Evolutionary conservation across 225 moss, liverwort and hornwort species (phyloP).

Genomic region (Pseudisothecium myosuroides): DNA sequence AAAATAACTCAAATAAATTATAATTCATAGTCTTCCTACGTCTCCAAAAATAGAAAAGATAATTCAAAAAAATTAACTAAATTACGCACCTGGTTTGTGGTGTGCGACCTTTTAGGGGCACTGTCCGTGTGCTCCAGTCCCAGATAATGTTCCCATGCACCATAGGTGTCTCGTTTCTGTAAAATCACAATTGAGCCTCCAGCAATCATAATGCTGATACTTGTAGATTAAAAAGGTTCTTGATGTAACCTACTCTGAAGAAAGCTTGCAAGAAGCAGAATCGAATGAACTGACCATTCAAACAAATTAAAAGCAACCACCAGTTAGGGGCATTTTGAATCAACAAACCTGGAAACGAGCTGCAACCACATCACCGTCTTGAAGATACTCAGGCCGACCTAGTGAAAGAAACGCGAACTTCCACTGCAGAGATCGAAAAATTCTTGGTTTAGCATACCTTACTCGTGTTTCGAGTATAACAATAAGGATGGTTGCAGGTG

Average conservation of each 20-base stretch:
- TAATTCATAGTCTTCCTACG: not conserved
- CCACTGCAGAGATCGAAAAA: constrained; percentile 53
- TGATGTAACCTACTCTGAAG: not conserved
- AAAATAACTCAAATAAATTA: not conserved
- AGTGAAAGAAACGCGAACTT: constrained; percentile 96
- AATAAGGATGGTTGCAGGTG: not conserved
- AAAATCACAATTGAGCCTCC: not conserved
- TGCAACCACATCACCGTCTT: constrained; percentile 87
- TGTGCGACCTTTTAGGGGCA: constrained; percentile 89
- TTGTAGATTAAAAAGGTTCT: not conserved
- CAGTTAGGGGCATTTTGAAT: not conserved
- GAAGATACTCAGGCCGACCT: constrained; percentile 92
- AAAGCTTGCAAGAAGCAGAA: not conserved
- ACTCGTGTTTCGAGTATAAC: not conserved
- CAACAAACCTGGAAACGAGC: constrained; percentile 85
- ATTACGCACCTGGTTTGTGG: constrained; percentile 65
- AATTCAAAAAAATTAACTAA: not conserved
- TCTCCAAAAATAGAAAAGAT: not conserved
- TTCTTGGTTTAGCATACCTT: not conserved
- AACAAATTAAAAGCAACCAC: not conserved
- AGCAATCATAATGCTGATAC: not conserved
- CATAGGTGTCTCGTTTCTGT: constrained; percentile 96
- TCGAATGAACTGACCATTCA: not conserved
- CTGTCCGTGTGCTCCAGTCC: constrained; percentile 95
- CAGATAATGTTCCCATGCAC: constrained; percentile 99